Base-by-base conservation (phyloP, 2,329 filamentous ascomycete genomes). In the Colletotrichum endophyticum region DNA sequence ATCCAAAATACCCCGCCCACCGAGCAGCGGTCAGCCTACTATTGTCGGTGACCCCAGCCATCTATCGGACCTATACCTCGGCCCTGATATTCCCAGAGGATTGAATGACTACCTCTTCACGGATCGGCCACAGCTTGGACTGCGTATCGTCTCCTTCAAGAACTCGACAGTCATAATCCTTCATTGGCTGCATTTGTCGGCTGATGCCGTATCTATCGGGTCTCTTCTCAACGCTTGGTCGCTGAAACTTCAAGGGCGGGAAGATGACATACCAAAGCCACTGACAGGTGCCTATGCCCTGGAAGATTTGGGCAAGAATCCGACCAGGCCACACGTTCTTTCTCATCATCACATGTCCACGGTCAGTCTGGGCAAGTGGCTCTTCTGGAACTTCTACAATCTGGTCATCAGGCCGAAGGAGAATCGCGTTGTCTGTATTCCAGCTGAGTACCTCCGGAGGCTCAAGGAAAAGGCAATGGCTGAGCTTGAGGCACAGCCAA, bases 101-200 rank as follows among this genome's bases (percentile, higher is more conserved):
- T 69, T 85, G 2, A 77, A 83, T 1, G 85, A 87, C 74, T 87
- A 84, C 73, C 78, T 87, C 0, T 79, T 80, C 28, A 70, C 80
- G 3, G 86, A 88, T 72, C 79, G 75, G 11, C 87, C 87, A 1
- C 83, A 86, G 73, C 78, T 89, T 1, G 83, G 83, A 3, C 80
- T 89, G 4, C 85, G 86, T 67, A 80, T 89, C 36, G 83, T 85
- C 1, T 83, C 84, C 0, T 88, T 89, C 78, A 79, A 78, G 5
- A 84, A 89, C 73, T 81, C 82, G 3, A 89, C 88, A 0, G 78
- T 88, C 0, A 79, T 89, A 3, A 82, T 82, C 0, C 57, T 89
- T 1, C 80, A 82, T 53, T 88, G 83, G 81, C 81, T 84, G 4
- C 88, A 89, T 76, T 82, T 84, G 0, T 75, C 87, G 0, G 82